phyloP scores from a whole-genome alignment of 225 moss, liverwort and hornwort species.

The Pleurozium schreberi region DNA sequence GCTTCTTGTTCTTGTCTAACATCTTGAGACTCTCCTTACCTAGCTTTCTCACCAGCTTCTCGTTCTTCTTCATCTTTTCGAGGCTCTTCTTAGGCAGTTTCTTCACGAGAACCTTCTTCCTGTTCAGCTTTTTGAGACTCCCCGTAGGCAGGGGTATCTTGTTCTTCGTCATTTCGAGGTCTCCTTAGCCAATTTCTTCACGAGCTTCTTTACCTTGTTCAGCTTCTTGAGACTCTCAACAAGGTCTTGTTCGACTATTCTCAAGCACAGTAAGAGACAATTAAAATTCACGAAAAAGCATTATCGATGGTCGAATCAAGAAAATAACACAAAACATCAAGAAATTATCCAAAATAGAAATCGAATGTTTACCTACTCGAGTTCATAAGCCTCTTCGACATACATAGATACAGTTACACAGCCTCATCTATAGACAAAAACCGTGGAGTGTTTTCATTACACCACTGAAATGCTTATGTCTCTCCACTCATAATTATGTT shows the following conservation, averaged over 20 bases:
- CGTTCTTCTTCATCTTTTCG: not conserved
- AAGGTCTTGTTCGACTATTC: conserved; percentile 13
- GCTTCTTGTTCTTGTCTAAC: not conserved
- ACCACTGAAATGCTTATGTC: conserved; percentile 55
- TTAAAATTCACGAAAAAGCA: not conserved
- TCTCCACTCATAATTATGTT: conserved; percentile 21
- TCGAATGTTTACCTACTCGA: conserved; percentile 17
- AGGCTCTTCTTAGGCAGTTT: not conserved
- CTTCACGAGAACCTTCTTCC: not conserved
- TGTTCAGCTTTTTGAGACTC: conserved; percentile 22
- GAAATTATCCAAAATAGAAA: not conserved
- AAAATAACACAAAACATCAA: not conserved
- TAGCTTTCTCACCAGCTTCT: not conserved
- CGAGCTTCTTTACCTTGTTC: not conserved
- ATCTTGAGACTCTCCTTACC: not conserved
- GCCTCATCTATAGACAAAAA: conserved; percentile 45
- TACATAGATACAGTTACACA: conserved; percentile 7
- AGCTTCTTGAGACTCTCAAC: not conserved
- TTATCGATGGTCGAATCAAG: not conserved
- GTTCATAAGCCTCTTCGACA: conserved; percentile 54
- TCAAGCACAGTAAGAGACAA: not conserved
- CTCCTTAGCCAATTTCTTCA: not conserved
- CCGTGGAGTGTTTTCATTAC: conserved; percentile 41
- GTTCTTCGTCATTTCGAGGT: conserved; percentile 28
- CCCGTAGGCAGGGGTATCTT: conserved; percentile 14